Evolutionary conservation across 148 eudicot species (phyloP).

Genomic region (Chenopodium formosanum): DNA sequence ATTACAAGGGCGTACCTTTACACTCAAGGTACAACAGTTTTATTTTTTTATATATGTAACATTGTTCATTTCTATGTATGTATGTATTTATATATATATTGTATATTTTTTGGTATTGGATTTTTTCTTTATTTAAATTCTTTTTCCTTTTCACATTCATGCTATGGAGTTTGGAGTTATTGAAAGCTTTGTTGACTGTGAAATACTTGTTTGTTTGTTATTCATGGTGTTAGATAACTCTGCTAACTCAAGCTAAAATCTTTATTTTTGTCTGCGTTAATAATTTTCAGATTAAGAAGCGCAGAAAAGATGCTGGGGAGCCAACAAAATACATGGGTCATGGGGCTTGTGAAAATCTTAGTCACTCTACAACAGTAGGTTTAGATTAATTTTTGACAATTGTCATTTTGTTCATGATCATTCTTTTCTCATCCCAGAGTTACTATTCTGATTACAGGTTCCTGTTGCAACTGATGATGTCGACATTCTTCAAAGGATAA

Average conservation of each 20-base stretch:
- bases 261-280: slow-evolving; percentile 2
- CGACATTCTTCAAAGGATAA: slow-evolving; percentile 70
- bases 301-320: slow-evolving; percentile 77
- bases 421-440: slow-evolving; percentile 10
- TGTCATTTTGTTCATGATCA: slow-evolving; percentile 6
- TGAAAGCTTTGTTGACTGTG: neutral
- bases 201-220: slow-evolving; percentile 16
- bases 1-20: slow-evolving; percentile 74
- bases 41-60: neutral
- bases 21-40: slow-evolving; percentile 57
- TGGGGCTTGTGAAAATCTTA: slow-evolving; percentile 91
- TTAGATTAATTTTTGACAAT: neutral
- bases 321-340: slow-evolving; percentile 93
- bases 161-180: neutral
- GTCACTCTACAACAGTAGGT: slow-evolving; percentile 80
- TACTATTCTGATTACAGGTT: slow-evolving; percentile 43
- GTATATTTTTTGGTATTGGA: neutral
- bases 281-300: slow-evolving; percentile 68
- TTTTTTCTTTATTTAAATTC: neutral
- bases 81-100: too few species aligned
- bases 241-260: neutral
- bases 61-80: too few species aligned
- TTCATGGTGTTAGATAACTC: neutral
- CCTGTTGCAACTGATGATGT: slow-evolving; percentile 86
- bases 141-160: neutral